Evolutionary conservation across 805 yeast genomes (phyloP), one percentile per base, ranked within the genome.

Genomic region (Candida boleticola): DNA sequence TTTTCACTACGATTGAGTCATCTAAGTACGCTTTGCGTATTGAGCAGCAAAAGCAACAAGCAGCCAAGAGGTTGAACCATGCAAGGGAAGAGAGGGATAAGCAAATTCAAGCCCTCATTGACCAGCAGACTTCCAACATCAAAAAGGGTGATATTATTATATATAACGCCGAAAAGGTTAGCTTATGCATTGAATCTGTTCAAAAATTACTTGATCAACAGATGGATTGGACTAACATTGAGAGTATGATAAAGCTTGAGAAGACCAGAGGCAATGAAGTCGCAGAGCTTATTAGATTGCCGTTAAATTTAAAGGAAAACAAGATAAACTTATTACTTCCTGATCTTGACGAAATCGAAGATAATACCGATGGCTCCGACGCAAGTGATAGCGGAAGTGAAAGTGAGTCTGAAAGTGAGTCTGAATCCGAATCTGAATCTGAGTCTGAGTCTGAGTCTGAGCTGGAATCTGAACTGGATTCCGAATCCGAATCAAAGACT

Each of bases 191-290:
- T 45, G 61, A 57, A 5, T 82, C 85, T 2, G 85, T 92, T 3
- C 84, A 82, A 44, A 66, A 70, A 1, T 64, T 89, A 41, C 47
- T 89, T 3, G 82, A 83, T 42, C 93, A 87, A 55, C 90, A 87
- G 48, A 87, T 89, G 88, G 97, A 92, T 58, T 92, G 99, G 99
- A 77, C 78, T 33, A 84, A 88, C 46, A 90, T 90, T 47, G 96
- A 85, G 57, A 80, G 82, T 47, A 63, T 85, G 43, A 82, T 92
- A 39, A 66, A 74, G 37, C 71, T 80, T 39, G 96, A 92, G 55
- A 82, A 87, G 51, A 61, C 68, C 1, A 76, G 82, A 51, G 82
- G 83, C 1, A 86, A 83, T 51, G 61, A 66, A 4, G 68, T 82
- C 42, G 96, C 97, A 0, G 63, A 68, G 29, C 52, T 71, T 43